These are phyloP conservation scores for Phytophthora cactorum DNA, from an alignment of 352 stramenopile genomes.

Conservation along the genomic window DNA sequence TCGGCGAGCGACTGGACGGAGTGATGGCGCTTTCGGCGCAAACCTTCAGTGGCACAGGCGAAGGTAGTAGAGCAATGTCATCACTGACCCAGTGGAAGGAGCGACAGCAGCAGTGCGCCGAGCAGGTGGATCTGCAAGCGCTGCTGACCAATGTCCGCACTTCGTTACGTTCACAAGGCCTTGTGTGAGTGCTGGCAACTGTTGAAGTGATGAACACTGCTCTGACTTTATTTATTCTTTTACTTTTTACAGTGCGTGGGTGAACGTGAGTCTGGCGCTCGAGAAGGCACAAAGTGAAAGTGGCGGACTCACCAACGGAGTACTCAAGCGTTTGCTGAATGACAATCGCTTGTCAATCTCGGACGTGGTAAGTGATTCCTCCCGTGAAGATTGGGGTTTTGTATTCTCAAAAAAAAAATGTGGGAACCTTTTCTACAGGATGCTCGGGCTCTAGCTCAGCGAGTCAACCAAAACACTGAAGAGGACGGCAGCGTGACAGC, in stretches of 20 bases:
- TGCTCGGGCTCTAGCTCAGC: constrained; percentile 53
- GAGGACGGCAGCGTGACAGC: constrained; percentile 51
- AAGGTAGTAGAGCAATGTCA: constrained; percentile 28
- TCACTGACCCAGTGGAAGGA: constrained; percentile 79
- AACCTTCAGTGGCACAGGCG: neutral
- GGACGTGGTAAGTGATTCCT: constrained; percentile 49
- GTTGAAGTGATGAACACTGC: neutral
- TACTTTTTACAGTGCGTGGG: constrained; percentile 47
- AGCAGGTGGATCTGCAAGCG: constrained; percentile 58
- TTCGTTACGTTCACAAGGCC: constrained; percentile 47
- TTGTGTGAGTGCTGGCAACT: constrained; percentile 45
- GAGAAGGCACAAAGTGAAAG: constrained; percentile 54
- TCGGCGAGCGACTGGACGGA: neutral
- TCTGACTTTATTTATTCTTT: neutral
- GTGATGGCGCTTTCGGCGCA: constrained; percentile 33
- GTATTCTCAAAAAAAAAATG: neutral
- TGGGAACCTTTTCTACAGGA: constrained; percentile 36
- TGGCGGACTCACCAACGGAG: constrained; percentile 50
- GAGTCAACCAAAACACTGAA: constrained; percentile 39
- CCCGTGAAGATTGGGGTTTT: neutral
- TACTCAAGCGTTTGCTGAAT: constrained; percentile 65
- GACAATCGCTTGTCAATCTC: constrained; percentile 56
- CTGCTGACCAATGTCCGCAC: constrained; percentile 52
- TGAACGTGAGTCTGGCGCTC: constrained; percentile 52
- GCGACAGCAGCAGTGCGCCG: constrained; percentile 67